These are phyloP conservation scores for Colletotrichum sp. DNA, from an alignment of 2,329 filamentous ascomycete genomes.

Conservation along the genomic window DNA sequence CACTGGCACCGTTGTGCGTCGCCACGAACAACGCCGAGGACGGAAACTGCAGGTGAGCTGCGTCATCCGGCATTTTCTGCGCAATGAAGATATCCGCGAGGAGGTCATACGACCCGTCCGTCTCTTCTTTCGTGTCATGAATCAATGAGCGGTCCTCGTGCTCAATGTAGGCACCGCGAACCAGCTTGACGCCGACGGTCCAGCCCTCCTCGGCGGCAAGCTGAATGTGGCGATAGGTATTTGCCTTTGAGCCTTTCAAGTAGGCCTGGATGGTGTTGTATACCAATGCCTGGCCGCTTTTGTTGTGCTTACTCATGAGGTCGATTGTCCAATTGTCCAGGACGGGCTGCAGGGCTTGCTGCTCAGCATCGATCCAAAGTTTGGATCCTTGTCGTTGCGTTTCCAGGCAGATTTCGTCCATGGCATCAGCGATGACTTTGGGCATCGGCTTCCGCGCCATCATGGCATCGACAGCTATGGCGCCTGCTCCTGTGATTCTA, in stretches of 20 bases:
- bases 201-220: conserved; percentile 66
- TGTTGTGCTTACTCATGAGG: conserved; percentile 80
- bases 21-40: conserved; percentile 72
- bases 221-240: conserved; percentile 64
- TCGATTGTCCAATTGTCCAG: conserved; percentile 81
- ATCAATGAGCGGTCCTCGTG: conserved; percentile 74
- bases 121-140: conserved; percentile 74
- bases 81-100: conserved; percentile 71
- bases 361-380: conserved; percentile 87
- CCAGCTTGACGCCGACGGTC: conserved; percentile 75
- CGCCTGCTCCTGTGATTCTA: conserved; percentile 82
- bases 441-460: conserved; percentile 66
- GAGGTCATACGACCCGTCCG: conserved; percentile 74
- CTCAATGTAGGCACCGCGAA: conserved; percentile 76
- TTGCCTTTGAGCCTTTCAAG: conserved; percentile 65
- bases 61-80: conserved; percentile 50
- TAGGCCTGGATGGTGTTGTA: conserved; percentile 86
- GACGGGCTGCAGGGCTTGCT: conserved; percentile 77
- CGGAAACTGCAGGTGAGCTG: conserved; percentile 53
- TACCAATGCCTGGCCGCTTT: conserved; percentile 66
- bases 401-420: conserved; percentile 76
- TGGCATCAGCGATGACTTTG: conserved; percentile 68
- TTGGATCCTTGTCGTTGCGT: conserved; percentile 72
- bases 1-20: conserved; percentile 70
- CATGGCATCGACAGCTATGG: conserved; percentile 72